Base-by-base conservation (phyloP, 352 stramenopile species). In the Phytophthora idaei region DNA sequence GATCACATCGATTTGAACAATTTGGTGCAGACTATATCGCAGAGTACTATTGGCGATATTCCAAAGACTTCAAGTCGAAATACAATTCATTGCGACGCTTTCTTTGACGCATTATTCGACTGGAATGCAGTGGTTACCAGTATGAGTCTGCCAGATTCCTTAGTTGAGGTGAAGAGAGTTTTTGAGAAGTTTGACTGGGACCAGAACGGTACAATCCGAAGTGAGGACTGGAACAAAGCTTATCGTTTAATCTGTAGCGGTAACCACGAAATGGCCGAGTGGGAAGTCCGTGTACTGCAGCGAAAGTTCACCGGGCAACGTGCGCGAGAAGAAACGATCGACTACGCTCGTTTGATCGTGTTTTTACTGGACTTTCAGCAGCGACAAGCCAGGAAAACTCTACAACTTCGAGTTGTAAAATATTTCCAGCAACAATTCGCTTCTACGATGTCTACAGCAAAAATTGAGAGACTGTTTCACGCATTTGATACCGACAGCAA, bases 121-220 rank as follows among this genome's bases (percentile, higher is more conserved):
- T 90, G 79, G 79, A 31, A 69, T 4, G 7, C 36, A 3, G 7
- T 90, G 7, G 42, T 62, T 25, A 44, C 15, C 17, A 47, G 12
- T 1, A 56, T 86, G 62, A 49, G 52, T 3, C 64, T 90, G 0
- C 71, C 79, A 0, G 52, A 85, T 25, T 71, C 69, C 7, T 57
- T 89, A 5, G 61, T 75, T 5, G 76, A 89, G 2, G 67, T 78
- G 4, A 87, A 89, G 48, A 74, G 74, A 6, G 62, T 70, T 1
- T 65, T 90, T 0, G 69, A 83, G 51, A 58, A 69, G 3, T 90
- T 86, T 53, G 81, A 90, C 57, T 86, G 69, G 71, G 42, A 83
- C 4, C 56, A 58, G 6, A 46, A 76, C 10, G 79, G 76, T 4
- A 67, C 47, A 9, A 83, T 90, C 39, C 56, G 55, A 15, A 51